Base-by-base conservation (phyloP, 768 basidiomycete genomes). In the Coprinopsis cinerea region DNA sequence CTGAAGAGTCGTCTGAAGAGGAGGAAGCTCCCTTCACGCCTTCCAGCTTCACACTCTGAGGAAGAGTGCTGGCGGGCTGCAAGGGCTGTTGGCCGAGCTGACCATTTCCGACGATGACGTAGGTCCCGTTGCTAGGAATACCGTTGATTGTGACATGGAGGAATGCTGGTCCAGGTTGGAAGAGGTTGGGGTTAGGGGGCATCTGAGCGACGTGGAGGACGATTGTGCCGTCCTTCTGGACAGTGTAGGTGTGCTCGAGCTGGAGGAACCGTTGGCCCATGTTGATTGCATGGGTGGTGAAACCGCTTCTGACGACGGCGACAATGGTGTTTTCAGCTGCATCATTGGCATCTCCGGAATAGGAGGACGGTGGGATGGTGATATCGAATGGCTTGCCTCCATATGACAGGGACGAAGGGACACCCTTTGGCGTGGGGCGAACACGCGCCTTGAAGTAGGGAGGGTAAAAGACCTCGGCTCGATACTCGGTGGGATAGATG, bases 391-490 rank as follows among this genome's bases (percentile, higher is more conserved):
- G 70, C 23, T 69, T 53, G 1, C 95, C 95, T 32, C 95, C 95
- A 59, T 99, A 99, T 0, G 78, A 67, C 43, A 99, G 71, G 1
- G 70, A 84, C n/a, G 64, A 65, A 0, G 93, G 94, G 0, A 91
- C 62, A 4, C 86, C 85, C 14, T 70, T 63, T 13, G 85, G 87
- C 1, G 67, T 65, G 1, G 95, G 95, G 7, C 92, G 85, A 0
- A 71, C 71, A 40, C 66, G 59, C 7, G 85, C 76, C 34, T 77
- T 71, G 71, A 85, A 97, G 70, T 95, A 99, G 10, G 82, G 75
- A 0, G 95, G 95, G 70, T 94, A 97, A 73, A 92, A 99, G 34
- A 84, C 76, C 63, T 95, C 92, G 1, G 86, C 83, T 26, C 79
- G 70, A 60, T 93, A 94, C 23, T 82, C 79, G 1, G 92, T 92